phyloP scores from a whole-genome alignment of 2,329 filamentous ascomycete species.

The Trichoderma atrobrunneum region DNA sequence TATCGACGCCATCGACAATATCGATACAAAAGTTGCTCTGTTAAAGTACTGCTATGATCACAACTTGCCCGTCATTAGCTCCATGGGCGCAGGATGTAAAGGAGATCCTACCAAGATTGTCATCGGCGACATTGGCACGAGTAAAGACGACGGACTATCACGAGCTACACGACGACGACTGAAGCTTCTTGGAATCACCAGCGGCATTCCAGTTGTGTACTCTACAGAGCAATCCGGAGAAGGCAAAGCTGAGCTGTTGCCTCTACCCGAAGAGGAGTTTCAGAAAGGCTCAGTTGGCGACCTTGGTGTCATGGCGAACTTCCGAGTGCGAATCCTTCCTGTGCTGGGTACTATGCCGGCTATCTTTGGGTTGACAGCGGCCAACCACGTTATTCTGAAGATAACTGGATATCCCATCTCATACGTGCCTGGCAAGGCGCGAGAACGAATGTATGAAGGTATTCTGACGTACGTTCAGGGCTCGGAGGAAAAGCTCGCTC shows the following conservation, averaged over 20 bases:
- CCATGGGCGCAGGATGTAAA: constrained; percentile 96
- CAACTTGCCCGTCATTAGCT: constrained; percentile 78
- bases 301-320: constrained; percentile 84
- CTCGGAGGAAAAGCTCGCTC: constrained; percentile 72
- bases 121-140: constrained; percentile 86
- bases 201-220: constrained; percentile 87
- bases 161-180: constrained; percentile 77
- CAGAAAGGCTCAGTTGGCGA: constrained; percentile 82
- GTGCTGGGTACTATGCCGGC: constrained; percentile 97
- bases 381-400: constrained; percentile 87
- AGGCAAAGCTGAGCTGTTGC: constrained; percentile 86
- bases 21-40: constrained; percentile 90
- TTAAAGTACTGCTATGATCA: constrained; percentile 83
- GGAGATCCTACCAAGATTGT: constrained; percentile 79
- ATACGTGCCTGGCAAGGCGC: constrained; percentile 73
- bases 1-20: constrained; percentile 98
- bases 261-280: constrained; percentile 84
- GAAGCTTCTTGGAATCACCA: constrained; percentile 72
- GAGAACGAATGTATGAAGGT: constrained; percentile 89
- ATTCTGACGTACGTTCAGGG: constrained; percentile 74
- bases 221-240: constrained; percentile 87
- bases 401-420: constrained; percentile 82
- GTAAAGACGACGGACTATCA: constrained; percentile 85
- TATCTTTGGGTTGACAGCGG: constrained; percentile 86
- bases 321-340: constrained; percentile 89